phyloP scores from a whole-genome alignment of 2,329 filamentous ascomycete genomes.

The Aureobasidium sp. region DNA sequence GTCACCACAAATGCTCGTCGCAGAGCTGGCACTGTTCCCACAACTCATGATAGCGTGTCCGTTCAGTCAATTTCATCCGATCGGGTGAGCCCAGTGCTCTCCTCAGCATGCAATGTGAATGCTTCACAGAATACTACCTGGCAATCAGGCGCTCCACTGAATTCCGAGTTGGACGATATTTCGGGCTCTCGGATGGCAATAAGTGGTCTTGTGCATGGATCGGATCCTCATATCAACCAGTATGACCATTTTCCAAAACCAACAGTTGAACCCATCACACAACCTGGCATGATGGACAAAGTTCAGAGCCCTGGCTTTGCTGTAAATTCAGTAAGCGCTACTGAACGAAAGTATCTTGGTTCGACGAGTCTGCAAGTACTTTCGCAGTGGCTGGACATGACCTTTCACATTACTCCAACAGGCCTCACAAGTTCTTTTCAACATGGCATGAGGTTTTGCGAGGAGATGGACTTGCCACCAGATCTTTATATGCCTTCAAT shows the following conservation, averaged over 20 bases:
- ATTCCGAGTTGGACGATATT: neutral
- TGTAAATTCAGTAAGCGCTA: neutral
- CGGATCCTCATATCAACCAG: neutral
- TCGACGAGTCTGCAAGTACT: slow-evolving; percentile 18
- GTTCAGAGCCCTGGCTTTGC: neutral
- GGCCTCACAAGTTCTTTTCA: slow-evolving; percentile 4
- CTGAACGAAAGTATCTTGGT: slow-evolving; percentile 16
- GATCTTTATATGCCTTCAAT: neutral
- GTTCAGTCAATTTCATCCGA: neutral
- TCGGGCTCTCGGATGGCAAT: neutral
- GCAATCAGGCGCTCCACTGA: neutral
- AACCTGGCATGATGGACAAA: neutral
- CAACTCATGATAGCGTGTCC: neutral
- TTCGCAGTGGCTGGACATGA: slow-evolving; percentile 19
- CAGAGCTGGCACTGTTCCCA: neutral
- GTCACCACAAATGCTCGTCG: neutral
- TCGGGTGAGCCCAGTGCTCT: neutral
- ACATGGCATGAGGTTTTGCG: slow-evolving; percentile 14
- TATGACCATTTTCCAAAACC: neutral
- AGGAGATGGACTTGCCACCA: slow-evolving; percentile 6
- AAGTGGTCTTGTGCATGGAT: neutral
- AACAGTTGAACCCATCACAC: neutral
- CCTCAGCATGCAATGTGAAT: neutral
- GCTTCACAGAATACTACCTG: neutral
- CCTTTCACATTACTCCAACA: slow-evolving; percentile 1